A percentile compares a stretch with the other conserved stretches of the same genome.
phyloP scores from a whole-genome alignment of 257 asterid genomes.

The Vinca minor region DNA sequence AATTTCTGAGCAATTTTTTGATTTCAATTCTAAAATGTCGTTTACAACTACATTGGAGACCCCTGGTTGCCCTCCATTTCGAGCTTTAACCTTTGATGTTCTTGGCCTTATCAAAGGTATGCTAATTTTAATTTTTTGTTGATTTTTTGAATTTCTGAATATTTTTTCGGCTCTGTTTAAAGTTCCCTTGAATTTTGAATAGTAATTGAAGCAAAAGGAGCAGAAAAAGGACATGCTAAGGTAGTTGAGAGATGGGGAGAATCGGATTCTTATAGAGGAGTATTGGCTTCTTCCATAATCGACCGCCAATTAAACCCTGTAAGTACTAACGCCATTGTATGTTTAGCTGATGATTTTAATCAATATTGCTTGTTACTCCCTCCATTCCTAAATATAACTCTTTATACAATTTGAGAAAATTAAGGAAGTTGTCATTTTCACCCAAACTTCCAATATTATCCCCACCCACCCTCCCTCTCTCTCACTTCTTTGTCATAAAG shows the following conservation, averaged over 20 bases:
- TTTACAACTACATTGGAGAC: conserved; percentile 65
- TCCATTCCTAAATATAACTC: too few relatives aligned
- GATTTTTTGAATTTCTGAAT: neutral
- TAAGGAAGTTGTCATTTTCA: too few relatives aligned
- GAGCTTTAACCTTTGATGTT: conserved; percentile 67
- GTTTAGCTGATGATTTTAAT: neutral
- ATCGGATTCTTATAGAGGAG: conserved; percentile 59
- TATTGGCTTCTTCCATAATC: conserved; percentile 58
- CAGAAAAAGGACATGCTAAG: conserved; percentile 41
- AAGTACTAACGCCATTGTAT: conserved; percentile 8
- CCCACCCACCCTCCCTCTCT: too few relatives aligned
- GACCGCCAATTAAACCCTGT: conserved; percentile 75
- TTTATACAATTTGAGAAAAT: too few relatives aligned
- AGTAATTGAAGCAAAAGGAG: conserved; percentile 66
- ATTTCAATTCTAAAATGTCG: too few relatives aligned
- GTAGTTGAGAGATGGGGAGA: conserved; percentile 90
- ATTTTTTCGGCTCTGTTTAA: neutral
- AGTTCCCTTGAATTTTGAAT: conserved; percentile 5
- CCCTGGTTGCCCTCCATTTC: conserved; percentile 73
- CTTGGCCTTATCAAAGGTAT: conserved; percentile 92
- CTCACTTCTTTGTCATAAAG: too few relatives aligned
- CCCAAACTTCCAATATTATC: too few relatives aligned
- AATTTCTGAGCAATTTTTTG: too few relatives aligned
- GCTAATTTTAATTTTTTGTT: neutral
- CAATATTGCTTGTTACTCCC: neutral